Base-by-base conservation (phyloP, 1,284 basidiomycete genomes). In the Trametes hirsuta region DNA sequence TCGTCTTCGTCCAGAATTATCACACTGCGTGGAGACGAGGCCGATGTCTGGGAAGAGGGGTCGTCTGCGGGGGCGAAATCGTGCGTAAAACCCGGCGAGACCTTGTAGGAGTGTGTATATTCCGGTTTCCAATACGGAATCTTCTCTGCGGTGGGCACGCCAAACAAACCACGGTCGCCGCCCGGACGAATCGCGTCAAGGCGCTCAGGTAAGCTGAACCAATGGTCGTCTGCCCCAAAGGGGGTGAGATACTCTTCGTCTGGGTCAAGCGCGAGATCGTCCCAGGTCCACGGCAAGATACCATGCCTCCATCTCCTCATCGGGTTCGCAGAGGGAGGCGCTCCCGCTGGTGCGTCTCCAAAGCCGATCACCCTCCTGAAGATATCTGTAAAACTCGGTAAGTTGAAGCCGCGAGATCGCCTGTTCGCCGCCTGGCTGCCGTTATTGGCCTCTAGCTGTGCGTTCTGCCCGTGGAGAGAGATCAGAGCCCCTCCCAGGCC, bases 401-500 rank as follows among this genome's bases (percentile, higher is more conserved):
- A 30, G 21, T 58, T 56, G 54, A 59, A 58, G 15, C 42, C 48
- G 30, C 54, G 30, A n/a, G 21, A 25, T 34, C 51, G 45, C 44
- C 49, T 51, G 40, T 62, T 58, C 2, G 61, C 57, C 18, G 60
- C 57, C 15, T 24, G 60, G 15, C 52, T 59, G 24, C 42, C 55
- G 25, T 64, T 59, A 47, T 65, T 59, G 15, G 55, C 66, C 37
- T 70, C 65, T 34, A 67, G 66, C 0, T 61, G 46, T 11, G 66
- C 66, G 39, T 68, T 66, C 49, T 73, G 74, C 36, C 71, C 66
- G 48, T 72, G 75, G 9, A 75, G 66, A 2, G 86, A 77, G 10
- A 90, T 75, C 3, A 91, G 66, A 1, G 85, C 88, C n/a, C 89
- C 89, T 18, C 89, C 89, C 30, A 91, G 73, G 25, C 85, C 85